Evolutionary conservation across 2,329 filamentous ascomycete genomes (phyloP), one percentile per base, ranked within the genome.

Genomic region (Exserohilum turcica): DNA sequence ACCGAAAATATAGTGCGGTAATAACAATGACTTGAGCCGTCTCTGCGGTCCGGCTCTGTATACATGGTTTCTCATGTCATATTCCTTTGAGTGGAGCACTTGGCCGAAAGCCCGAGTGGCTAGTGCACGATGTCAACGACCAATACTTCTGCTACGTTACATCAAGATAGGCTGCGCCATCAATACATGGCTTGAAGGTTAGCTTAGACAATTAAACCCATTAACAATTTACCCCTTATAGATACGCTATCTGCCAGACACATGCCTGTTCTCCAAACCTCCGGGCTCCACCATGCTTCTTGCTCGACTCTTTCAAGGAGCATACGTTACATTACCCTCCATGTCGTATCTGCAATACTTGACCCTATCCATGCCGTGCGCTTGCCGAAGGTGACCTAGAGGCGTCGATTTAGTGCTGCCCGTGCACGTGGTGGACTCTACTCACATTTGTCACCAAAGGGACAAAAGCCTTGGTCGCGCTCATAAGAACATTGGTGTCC

Each of bases 351-450:
- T 64, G 18, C 61, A 54, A 24, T 58, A 60, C 28, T 66, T 70
- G 21, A 73, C 66, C 53, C 64, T 66, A 43, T 79, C 75, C 65
- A 77, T 74, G 8, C 71, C 66, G 56, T 80, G 78, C 1, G 73
- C 70, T 10, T 62, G 60, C 12, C 59, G 57, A 32, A 78, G 73
- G 36, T 76, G 70, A 60, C 52, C 52, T 54, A 27, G 9, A 27
- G 29, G 32, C 10, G 13, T 8, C 7, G 1, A 32, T 9, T 54
- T 31, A 51, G 52, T 15, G 10, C 15, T 38, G 16, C 10, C 5
- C 21, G 5, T n/a, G 8, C 27, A 16, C 9, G 12, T 18, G 7
- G 32, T 31, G 7, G 13, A 31, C 10, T 3, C 5, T 38, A 36
- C 52, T 51, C 13, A 51, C 78, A 80, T 2, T 56, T 64, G 10